Conservation (phyloP, 2,329 filamentous ascomycete genomes). For the Didymella keratinophila region DNA sequence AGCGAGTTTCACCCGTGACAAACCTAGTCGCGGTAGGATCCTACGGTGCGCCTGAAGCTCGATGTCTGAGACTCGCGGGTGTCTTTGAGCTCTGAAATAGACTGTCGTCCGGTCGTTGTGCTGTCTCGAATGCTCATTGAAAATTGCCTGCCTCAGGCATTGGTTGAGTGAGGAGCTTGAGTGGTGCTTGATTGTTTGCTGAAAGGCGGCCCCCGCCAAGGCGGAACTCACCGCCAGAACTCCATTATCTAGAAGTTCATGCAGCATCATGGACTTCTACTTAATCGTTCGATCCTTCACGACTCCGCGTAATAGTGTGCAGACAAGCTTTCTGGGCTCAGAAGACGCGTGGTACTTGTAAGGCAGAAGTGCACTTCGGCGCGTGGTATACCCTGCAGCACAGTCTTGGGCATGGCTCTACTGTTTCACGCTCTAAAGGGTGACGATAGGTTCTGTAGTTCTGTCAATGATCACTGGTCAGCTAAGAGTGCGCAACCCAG, state of each 20-base stretch:
- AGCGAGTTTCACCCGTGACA: slow-evolving; percentile 20
- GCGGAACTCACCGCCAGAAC: slow-evolving; percentile 8
- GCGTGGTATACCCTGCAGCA: neutral
- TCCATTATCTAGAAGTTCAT: neutral
- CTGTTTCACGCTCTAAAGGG: neutral
- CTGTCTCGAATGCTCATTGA: neutral
- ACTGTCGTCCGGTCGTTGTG: neutral
- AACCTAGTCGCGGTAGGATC: slow-evolving; percentile 18
- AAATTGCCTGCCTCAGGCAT: slow-evolving; percentile 1
- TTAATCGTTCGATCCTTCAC: neutral
- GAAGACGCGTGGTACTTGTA: neutral
- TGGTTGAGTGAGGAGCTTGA: slow-evolving; percentile 1
- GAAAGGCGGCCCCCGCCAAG: slow-evolving; percentile 10
- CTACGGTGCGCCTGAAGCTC: slow-evolving; percentile 13
- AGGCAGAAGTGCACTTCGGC: neutral
- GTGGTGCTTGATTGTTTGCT: slow-evolving; percentile 7
- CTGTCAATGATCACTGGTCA: neutral
- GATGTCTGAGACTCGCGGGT: slow-evolving; percentile 16
- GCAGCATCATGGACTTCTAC: neutral
- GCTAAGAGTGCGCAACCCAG: neutral
- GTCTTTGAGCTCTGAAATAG: slow-evolving; percentile 3
- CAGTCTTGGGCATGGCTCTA: neutral
- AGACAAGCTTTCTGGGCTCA: slow-evolving; percentile 1
- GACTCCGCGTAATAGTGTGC: neutral
- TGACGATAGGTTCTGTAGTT: neutral